Base-by-base conservation (phyloP, 108 stramenopile genomes). In the Skeletonema tropicum region DNA sequence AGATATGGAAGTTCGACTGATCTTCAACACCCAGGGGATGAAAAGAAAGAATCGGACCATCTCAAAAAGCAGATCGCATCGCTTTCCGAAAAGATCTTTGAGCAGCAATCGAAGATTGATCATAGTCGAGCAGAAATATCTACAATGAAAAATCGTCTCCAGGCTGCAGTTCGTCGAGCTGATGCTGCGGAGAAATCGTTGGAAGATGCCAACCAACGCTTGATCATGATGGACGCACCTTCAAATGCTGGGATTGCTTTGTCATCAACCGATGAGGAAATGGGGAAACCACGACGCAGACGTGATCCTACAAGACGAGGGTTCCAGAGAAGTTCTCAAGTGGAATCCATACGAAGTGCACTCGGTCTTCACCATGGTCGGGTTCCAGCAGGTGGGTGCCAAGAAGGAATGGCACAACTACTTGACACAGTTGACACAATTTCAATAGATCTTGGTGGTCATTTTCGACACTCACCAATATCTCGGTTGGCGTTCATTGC, bases 381-480 rank as follows among this genome's bases (percentile, higher is more conserved):
- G 3, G 63, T 75, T 23, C 64, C 80, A 31, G 14, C 69, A 57
- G 86, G 89, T 26, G 90, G 90, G 15, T 68, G 86, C 42, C 76
- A 86, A 42, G 90, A 92, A 74, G 68, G 68, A 61, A 66, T 92
- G 32, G 94, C 87, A 5, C 76, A 83, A 59, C 76, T 80, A 12
- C 70, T 95, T 36, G 94, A 95, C 75, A 88, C 77, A 15, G 70
- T 92, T 48, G 94, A 95, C 68, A 76, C 67, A 5, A 77, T 92
- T 31, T 74, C 91, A 7, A 83, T 91, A n/a, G 84, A 92, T 10
- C 83, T 89, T 17, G 92, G 92, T 36, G 86, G 80, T 26, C 91
- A 90, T 59, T 81, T 95, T 26, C 80, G 94, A 33, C 45, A 75
- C 59, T 88, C 92, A 73, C 90, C 94, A 10, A 39, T 95, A 10